phyloP scores from a whole-genome alignment of 192 early-diverging fungal species.

The Mycoemilia scoparia region DNA sequence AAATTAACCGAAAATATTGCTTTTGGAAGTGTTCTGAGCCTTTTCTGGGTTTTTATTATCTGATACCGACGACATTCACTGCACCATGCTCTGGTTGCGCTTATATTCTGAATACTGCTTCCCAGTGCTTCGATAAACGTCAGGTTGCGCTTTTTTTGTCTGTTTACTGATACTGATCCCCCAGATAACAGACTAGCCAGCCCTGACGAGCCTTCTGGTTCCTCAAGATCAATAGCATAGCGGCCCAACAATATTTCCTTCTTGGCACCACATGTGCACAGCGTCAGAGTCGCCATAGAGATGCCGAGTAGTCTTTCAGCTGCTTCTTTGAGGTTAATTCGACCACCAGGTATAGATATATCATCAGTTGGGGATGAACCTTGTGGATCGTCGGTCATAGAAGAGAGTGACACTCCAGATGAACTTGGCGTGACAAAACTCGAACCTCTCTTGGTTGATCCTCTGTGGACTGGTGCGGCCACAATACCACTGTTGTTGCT shows the following conservation, averaged over 20 bases:
- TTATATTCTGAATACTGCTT: conserved; percentile 10
- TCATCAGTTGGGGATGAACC: too few relatives aligned
- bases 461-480: conserved; percentile 8
- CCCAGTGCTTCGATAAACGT: conserved; percentile 8
- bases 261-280: conserved; percentile 51
- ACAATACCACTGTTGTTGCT: not conserved
- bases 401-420: too few relatives aligned
- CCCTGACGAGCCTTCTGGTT: conserved; percentile 32
- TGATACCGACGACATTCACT: conserved; percentile 65
- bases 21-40: conserved; percentile 43
- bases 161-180: conserved; percentile 13
- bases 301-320: conserved; percentile 18
- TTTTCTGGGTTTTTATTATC: conserved; percentile 51
- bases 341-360: too few relatives aligned
- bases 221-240: conserved; percentile 71
- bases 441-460: too few relatives aligned
- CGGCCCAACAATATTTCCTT: conserved; percentile 43
- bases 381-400: too few relatives aligned
- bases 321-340: too few relatives aligned
- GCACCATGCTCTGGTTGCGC: conserved; percentile 74
- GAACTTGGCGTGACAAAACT: too few relatives aligned
- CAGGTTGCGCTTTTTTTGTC: conserved; percentile 6
- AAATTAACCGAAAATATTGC: conserved; percentile 63
- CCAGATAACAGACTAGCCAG: conserved; percentile 22
- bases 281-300: conserved; percentile 7